Conservation (phyloP, 2,329 filamentous ascomycete genomes). For the Sclerotinia subarctica region DNA sequence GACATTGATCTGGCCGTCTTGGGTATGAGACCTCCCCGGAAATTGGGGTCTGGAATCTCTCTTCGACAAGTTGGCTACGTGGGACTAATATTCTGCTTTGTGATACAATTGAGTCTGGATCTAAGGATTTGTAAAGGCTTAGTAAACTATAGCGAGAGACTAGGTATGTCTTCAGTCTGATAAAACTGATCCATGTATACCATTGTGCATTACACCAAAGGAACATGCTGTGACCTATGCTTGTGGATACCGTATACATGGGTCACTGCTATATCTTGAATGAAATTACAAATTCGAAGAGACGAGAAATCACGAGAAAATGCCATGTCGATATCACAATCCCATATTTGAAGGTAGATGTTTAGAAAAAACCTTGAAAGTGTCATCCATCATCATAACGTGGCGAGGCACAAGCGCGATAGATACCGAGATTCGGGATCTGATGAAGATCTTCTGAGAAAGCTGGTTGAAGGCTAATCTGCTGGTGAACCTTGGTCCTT, state of each 20-base stretch:
- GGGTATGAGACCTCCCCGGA: neutral
- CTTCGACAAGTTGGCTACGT: neutral
- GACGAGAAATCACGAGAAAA: neutral
- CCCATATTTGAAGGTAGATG: neutral
- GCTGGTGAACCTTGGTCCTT: neutral
- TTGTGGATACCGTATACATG: neutral
- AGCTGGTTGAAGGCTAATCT: neutral
- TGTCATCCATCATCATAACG: too few relatives aligned
- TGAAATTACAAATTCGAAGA: neutral
- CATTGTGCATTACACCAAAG: neutral
- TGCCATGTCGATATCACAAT: neutral
- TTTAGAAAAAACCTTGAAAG: neutral
- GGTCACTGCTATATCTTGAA: neutral
- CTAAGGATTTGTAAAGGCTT: neutral
- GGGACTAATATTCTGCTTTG: constrained; percentile 8
- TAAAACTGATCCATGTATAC: neutral
- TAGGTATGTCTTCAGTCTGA: too few relatives aligned
- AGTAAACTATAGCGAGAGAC: neutral
- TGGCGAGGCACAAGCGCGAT: neutral
- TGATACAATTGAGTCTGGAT: constrained; percentile 13
- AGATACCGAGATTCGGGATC: constrained; percentile 15
- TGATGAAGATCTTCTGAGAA: neutral
- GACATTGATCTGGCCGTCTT: neutral
- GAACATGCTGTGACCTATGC: neutral
- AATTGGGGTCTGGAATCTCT: neutral